A percentile compares a stretch with the other conserved stretches of the same genome.
These are phyloP conservation scores for Penicillium sp. DNA, from an alignment of 2,329 filamentous ascomycete species.

Conservation along the genomic window DNA sequence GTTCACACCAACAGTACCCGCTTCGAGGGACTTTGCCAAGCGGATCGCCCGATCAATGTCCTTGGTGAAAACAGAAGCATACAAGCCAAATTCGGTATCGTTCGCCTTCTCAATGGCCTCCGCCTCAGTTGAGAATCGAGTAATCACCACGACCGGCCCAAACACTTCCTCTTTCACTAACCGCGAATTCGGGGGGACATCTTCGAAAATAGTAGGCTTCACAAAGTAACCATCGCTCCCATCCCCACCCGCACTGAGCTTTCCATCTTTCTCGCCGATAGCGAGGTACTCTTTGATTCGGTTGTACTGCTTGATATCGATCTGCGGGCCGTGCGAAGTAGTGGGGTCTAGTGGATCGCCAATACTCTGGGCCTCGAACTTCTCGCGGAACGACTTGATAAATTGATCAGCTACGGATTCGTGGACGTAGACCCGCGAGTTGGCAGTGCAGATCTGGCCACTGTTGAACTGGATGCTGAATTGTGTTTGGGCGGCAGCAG, in stretches of 20 bases:
- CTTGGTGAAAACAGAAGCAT: slow-evolving; percentile 34
- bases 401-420: slow-evolving; percentile 84
- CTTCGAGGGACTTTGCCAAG: slow-evolving; percentile 27
- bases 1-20: slow-evolving; percentile 33
- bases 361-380: slow-evolving; percentile 69
- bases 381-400: slow-evolving; percentile 72
- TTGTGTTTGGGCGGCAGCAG: slow-evolving; percentile 45
- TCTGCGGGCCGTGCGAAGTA: slow-evolving; percentile 84
- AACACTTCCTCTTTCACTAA: slow-evolving; percentile 47
- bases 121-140: slow-evolving; percentile 50
- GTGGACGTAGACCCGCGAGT: slow-evolving; percentile 75
- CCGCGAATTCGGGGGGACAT: slow-evolving; percentile 55
- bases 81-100: slow-evolving; percentile 38
- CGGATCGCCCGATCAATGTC: slow-evolving; percentile 32
- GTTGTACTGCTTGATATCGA: slow-evolving; percentile 79
- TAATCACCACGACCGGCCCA: slow-evolving; percentile 47
- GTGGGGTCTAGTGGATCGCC: slow-evolving; percentile 76
- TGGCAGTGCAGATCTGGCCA: slow-evolving; percentile 64
- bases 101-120: slow-evolving; percentile 60
- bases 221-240: slow-evolving; percentile 84
- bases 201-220: slow-evolving; percentile 79
- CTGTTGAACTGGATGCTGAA: slow-evolving; percentile 57
- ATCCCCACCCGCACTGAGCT: slow-evolving; percentile 67
- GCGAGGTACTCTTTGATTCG: slow-evolving; percentile 77
- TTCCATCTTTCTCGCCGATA: slow-evolving; percentile 64